phyloP scores from a whole-genome alignment of 2,329 filamentous ascomycete genomes.

The Falciphora oryzae region DNA sequence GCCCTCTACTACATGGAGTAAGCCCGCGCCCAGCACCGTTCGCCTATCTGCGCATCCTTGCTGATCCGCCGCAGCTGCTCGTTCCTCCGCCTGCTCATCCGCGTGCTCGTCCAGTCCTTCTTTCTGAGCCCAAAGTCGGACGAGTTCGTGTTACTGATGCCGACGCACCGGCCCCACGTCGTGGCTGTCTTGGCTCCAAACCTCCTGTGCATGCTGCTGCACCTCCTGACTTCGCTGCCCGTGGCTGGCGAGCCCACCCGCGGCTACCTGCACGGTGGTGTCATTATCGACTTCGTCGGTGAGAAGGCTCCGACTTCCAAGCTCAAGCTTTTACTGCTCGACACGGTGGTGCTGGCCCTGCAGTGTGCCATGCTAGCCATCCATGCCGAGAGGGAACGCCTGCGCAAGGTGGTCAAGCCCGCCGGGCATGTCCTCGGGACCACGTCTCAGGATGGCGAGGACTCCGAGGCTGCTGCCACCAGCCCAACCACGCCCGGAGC shows the following conservation, averaged over 20 bases:
- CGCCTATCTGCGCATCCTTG: not conserved
- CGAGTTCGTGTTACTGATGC: conserved; percentile 47
- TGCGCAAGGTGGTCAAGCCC: conserved; percentile 42
- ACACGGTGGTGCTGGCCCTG: conserved; percentile 48
- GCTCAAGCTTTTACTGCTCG: conserved; percentile 48
- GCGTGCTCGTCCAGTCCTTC: conserved; percentile 53
- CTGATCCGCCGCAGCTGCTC: conserved; percentile 46
- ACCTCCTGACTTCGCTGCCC: conserved; percentile 49
- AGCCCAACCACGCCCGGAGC: conserved; percentile 18
- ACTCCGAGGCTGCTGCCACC: conserved; percentile 17
- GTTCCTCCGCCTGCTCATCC: conserved; percentile 55
- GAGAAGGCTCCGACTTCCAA: conserved; percentile 56
- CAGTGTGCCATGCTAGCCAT: conserved; percentile 62
- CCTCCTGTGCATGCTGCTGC: conserved; percentile 53
- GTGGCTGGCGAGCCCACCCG: conserved; percentile 54
- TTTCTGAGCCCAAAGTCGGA: conserved; percentile 60
- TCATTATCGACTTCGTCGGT: conserved; percentile 63
- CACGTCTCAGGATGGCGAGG: conserved; percentile 13
- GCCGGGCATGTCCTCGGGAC: conserved; percentile 17
- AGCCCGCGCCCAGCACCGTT: conserved; percentile 18
- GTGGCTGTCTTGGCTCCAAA: conserved; percentile 54
- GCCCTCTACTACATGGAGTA: conserved; percentile 68
- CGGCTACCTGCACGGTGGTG: conserved; percentile 62
- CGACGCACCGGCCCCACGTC: conserved; percentile 51
- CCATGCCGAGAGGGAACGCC: conserved; percentile 52